phyloP scores from a whole-genome alignment of 83 land plant species.

The Thuja plicata region DNA sequence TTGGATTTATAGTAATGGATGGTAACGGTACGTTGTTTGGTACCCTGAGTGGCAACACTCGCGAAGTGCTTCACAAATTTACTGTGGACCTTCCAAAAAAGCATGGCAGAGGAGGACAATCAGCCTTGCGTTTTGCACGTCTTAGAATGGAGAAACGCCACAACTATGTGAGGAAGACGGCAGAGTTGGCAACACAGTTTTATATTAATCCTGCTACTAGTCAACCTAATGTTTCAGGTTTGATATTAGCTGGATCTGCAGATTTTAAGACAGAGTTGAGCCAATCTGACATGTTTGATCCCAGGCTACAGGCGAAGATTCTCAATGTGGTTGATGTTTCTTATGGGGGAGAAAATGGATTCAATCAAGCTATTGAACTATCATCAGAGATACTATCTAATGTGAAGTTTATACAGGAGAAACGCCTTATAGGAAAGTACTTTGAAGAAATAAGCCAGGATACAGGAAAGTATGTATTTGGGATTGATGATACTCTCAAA shows the following conservation, averaged over 20 bases:
- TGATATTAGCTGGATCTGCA: constrained; percentile 41
- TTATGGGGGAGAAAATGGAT: constrained; percentile 56
- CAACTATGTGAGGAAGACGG: constrained; percentile 47
- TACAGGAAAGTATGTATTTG: constrained; percentile 54
- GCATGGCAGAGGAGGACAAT: constrained; percentile 52
- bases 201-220: constrained; percentile 47
- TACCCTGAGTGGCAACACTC: constrained; percentile 37
- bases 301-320: constrained; percentile 40
- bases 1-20: constrained; percentile 50
- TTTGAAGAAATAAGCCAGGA: constrained; percentile 61
- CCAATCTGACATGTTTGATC: constrained; percentile 54
- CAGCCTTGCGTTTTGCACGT: constrained; percentile 48
- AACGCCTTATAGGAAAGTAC: constrained; percentile 41
- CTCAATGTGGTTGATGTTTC: constrained; percentile 53
- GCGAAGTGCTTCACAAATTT: constrained; percentile 42
- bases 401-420: constrained; percentile 53
- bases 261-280: constrained; percentile 44
- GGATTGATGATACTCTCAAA: constrained; percentile 43
- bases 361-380: constrained; percentile 48
- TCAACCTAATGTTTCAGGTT: constrained; percentile 41
- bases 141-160: constrained; percentile 48
- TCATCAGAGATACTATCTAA: constrained; percentile 43
- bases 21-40: constrained; percentile 49
- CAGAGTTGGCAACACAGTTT: constrained; percentile 47
- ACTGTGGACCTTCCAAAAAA: constrained; percentile 47